Evolutionary conservation across 805 yeast genomes (phyloP).

Genomic region (Metschnikowia proteae): DNA sequence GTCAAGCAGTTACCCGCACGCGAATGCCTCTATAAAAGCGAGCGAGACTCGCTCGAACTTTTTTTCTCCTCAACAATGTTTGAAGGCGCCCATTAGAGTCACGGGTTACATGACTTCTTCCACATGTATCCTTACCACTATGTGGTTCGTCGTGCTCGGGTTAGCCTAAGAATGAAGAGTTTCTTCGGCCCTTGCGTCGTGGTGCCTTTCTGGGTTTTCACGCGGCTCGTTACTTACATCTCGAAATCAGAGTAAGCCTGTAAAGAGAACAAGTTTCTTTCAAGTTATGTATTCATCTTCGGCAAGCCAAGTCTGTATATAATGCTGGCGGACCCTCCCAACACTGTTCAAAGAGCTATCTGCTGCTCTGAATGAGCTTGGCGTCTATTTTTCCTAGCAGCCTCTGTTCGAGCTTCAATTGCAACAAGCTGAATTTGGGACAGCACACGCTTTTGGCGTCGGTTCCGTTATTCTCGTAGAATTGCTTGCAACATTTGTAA

Average conservation of each 20-base stretch:
- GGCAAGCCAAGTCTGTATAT: too few species aligned
- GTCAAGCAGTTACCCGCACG: constrained; percentile 22
- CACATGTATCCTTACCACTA: constrained; percentile 45
- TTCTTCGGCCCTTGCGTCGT: constrained; percentile 58
- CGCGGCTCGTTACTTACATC: constrained; percentile 76
- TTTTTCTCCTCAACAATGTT: constrained; percentile 35
- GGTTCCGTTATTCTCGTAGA: constrained; percentile 58
- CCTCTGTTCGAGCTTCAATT: constrained; percentile 64
- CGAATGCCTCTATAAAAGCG: constrained; percentile 11
- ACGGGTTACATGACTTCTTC: constrained; percentile 51
- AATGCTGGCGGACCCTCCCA: too few species aligned
- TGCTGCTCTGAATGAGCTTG: constrained; percentile 27
- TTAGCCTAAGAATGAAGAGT: constrained; percentile 73
- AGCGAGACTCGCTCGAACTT: background rate
- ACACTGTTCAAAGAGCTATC: background rate
- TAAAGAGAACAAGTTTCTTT: background rate
- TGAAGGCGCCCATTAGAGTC: constrained; percentile 85
- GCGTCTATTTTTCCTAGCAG: constrained; percentile 58
- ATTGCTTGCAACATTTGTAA: constrained; percentile 69
- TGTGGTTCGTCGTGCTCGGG: constrained; percentile 85
- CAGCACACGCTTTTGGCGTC: constrained; percentile 70
- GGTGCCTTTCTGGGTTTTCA: constrained; percentile 43
- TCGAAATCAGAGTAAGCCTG: background rate
- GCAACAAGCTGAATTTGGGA: constrained; percentile 63
- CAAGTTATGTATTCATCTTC: background rate